Evolutionary conservation across 2,329 filamentous ascomycete genomes (phyloP).

Genomic region (Blastomyces silverae): DNA sequence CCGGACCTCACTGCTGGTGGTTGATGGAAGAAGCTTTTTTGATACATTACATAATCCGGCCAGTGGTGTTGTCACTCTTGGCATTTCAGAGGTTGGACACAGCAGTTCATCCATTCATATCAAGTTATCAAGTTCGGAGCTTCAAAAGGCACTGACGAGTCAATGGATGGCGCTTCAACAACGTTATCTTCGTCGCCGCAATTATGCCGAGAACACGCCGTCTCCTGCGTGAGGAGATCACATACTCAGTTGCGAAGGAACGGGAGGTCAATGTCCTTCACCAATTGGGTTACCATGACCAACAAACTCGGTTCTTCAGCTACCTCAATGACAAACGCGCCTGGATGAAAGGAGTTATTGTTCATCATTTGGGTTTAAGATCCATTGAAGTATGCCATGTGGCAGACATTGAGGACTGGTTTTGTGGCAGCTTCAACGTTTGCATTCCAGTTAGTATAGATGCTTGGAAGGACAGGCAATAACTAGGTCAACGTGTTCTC

Average conservation of each 20-base stretch:
- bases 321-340: constrained; percentile 19
- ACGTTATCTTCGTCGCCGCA: neutral
- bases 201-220: constrained; percentile 14
- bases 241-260: constrained; percentile 22
- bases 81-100: too few relatives aligned
- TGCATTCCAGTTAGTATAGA: constrained; percentile 24
- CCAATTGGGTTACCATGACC: constrained; percentile 22
- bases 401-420: constrained; percentile 28
- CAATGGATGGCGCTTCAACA: neutral
- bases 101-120: too few relatives aligned
- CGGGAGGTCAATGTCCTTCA: constrained; percentile 25
- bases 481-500: neutral
- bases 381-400: constrained; percentile 19
- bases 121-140: too few relatives aligned
- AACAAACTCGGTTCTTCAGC: constrained; percentile 23
- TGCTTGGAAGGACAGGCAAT: neutral
- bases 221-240: constrained; percentile 23
- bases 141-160: neutral
- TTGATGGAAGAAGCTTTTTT: too few relatives aligned
- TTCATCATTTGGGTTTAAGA: constrained; percentile 27
- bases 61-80: too few relatives aligned
- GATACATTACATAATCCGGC: too few relatives aligned
- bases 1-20: too few relatives aligned
- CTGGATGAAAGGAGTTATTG: constrained; percentile 26
- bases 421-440: constrained; percentile 34